Evolutionary conservation across 495 filamentous ascomycete genomes (phyloP).

Genomic region (Podospora conica): DNA sequence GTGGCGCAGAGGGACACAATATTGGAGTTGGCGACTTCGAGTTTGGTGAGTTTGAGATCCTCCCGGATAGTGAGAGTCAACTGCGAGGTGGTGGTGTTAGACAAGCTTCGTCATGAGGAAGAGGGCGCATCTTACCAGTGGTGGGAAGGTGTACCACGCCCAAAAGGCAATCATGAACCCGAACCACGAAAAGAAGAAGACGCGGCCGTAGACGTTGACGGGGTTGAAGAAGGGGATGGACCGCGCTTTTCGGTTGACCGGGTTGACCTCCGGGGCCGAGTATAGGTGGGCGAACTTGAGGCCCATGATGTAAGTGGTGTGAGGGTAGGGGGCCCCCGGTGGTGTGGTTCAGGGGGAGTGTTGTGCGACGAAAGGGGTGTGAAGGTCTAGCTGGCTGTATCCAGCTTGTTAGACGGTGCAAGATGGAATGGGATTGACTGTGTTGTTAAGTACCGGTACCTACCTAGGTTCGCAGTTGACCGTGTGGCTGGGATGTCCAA

Average conservation of each 20-base stretch:
- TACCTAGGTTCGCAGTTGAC: too few relatives aligned
- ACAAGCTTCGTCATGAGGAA: too few relatives aligned
- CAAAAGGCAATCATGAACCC: conserved; percentile 96
- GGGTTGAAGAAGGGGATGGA: conserved; percentile 79
- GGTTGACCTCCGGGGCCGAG: conserved; percentile 59
- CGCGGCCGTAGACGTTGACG: conserved; percentile 73
- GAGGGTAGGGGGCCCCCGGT: neutral
- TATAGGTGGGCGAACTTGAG: conserved; percentile 49
- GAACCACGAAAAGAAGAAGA: conserved; percentile 92
- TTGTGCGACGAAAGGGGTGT: too few relatives aligned
- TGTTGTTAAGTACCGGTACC: too few relatives aligned
- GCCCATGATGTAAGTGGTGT: conserved; percentile 28
- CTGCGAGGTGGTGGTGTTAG: conserved; percentile 29
- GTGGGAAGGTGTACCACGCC: conserved; percentile 85
- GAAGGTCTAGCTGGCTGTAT: neutral
- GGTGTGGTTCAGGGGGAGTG: neutral
- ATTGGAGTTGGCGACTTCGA: conserved; percentile 85
- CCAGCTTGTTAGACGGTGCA: too few relatives aligned
- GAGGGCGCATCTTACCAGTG: conserved; percentile 51
- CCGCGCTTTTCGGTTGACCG: conserved; percentile 70
- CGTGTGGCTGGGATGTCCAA: too few relatives aligned
- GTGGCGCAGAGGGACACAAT: conserved; percentile 82
- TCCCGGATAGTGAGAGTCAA: conserved; percentile 68
- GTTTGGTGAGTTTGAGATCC: conserved; percentile 64
- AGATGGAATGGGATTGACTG: too few relatives aligned